These are phyloP conservation scores for Euphrasia confusa DNA, from an alignment of 257 asterid species.

Conservation along the genomic window DNA sequence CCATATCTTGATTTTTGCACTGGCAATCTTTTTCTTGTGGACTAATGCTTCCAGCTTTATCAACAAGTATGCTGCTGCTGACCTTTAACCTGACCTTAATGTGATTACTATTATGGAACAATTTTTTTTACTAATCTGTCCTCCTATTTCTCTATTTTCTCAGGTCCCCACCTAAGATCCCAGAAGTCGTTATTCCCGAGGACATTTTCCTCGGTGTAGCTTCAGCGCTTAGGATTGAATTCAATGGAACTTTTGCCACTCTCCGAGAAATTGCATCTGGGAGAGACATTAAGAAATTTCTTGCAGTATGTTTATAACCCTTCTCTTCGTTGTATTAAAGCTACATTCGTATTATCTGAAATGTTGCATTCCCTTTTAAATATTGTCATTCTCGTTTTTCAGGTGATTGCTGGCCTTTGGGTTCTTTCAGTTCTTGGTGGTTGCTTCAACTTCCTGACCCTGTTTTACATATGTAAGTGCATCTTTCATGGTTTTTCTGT, in stretches of 20 bases:
- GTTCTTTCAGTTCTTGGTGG: constrained; percentile 61
- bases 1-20: constrained; percentile 66
- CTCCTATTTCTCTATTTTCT: constrained; percentile 18
- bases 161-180: constrained; percentile 83
- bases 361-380: background rate
- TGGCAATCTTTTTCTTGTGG: constrained; percentile 73
- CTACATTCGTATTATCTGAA: background rate
- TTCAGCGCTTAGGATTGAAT: constrained; percentile 62
- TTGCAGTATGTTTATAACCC: constrained; percentile 43
- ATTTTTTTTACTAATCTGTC: background rate
- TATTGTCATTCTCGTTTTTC: background rate
- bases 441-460: constrained; percentile 66
- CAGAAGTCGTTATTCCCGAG: constrained; percentile 64
- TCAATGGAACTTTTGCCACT: constrained; percentile 56
- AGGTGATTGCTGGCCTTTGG: constrained; percentile 83
- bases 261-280: constrained; percentile 77
- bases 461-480: constrained; percentile 63
- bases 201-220: constrained; percentile 72
- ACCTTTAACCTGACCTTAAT: background rate
- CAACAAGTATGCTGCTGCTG: constrained; percentile 51
- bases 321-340: too few relatives aligned
- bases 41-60: constrained; percentile 73
- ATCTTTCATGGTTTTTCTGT: background rate
- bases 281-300: constrained; percentile 75
- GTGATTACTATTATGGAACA: background rate